A percentile compares a stretch with the other conserved stretches of the same genome.
Conservation (phyloP, 1,284 basidiomycete genomes). For the Peniophora sp. region DNA sequence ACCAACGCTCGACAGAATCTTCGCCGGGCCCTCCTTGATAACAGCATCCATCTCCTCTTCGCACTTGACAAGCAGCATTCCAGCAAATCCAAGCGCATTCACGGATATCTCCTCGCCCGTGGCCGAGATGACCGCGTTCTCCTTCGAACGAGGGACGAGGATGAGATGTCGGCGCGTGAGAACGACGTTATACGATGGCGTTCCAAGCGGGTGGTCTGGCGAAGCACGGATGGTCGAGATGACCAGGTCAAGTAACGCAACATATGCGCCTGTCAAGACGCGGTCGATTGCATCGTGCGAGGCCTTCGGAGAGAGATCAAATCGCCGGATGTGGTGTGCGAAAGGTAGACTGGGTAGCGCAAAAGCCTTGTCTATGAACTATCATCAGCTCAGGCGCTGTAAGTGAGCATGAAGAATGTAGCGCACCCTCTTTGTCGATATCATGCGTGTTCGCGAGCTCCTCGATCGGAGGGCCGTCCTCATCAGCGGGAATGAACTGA, state of each 20-base stretch:
- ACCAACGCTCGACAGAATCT: constrained; percentile 54
- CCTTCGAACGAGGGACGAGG: constrained; percentile 66
- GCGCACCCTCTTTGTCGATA: constrained; percentile 53
- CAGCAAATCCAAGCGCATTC: constrained; percentile 83
- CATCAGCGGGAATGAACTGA: constrained; percentile 67
- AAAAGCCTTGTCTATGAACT: constrained; percentile 59
- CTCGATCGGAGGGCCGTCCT: constrained; percentile 67
- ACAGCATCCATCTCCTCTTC: constrained; percentile 64
- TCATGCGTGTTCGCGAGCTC: constrained; percentile 47
- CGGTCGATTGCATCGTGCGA: constrained; percentile 44
- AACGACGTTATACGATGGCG: constrained; percentile 76
- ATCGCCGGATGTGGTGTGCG: constrained; percentile 70
- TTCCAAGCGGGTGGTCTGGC: constrained; percentile 47
- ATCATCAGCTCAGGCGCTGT: background rate
- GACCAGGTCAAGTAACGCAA: constrained; percentile 70
- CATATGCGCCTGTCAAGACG: constrained; percentile 55
- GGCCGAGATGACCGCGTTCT: constrained; percentile 41
- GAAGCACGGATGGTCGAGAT: constrained; percentile 70
- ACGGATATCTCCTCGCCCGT: constrained; percentile 56
- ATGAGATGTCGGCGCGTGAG: constrained; percentile 80
- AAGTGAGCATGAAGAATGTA: constrained; percentile 2
- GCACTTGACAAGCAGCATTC: constrained; percentile 78
- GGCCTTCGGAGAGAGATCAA: constrained; percentile 37
- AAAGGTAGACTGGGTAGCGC: constrained; percentile 62
- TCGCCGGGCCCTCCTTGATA: constrained; percentile 48